Conservation (phyloP, 2,329 filamentous ascomycete genomes). For the Colletotrichum euphorbiae region DNA sequence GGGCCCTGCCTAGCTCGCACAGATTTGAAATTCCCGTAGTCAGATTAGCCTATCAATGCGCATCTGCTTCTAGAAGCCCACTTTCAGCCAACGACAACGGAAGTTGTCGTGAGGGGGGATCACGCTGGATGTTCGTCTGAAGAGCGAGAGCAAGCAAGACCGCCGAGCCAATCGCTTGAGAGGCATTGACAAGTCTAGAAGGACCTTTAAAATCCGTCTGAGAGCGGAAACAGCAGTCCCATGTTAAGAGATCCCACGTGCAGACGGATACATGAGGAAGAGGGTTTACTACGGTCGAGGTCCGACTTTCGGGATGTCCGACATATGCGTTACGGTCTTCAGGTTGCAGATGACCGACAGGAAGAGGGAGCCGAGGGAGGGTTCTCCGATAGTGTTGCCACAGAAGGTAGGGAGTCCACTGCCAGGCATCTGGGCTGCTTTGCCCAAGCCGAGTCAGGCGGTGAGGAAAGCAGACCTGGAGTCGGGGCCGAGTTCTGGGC, state of each 20-base stretch:
- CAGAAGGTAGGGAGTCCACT: constrained; percentile 30
- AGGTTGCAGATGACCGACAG: constrained; percentile 15
- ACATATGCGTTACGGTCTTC: constrained; percentile 27
- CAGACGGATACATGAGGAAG: constrained; percentile 3
- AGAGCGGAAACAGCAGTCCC: not conserved
- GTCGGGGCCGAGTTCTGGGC: constrained; percentile 16
- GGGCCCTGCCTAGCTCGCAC: constrained; percentile 6
- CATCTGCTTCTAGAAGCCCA: constrained; percentile 3
- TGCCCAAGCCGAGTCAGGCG: constrained; percentile 37
- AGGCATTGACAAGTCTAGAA: constrained; percentile 22
- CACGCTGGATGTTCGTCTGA: constrained; percentile 27
- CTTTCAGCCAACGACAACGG: constrained; percentile 16
- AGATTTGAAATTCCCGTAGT: constrained; percentile 24
- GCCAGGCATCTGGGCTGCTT: constrained; percentile 35
- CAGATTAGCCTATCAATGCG: constrained; percentile 14
- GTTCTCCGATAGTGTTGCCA: constrained; percentile 36
- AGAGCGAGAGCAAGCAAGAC: not conserved
- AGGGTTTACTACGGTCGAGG: not conserved
- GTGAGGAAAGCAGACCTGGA: constrained; percentile 23
- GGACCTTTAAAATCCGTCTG: constrained; percentile 16
- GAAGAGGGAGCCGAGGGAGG: constrained; percentile 23
- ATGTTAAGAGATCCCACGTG: constrained; percentile 13
- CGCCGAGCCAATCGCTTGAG: constrained; percentile 31
- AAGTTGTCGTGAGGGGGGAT: constrained; percentile 6
- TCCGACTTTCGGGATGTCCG: constrained; percentile 33